Base-by-base conservation (phyloP, 75 land plant species). In the Sequoiadendron giganteum region DNA sequence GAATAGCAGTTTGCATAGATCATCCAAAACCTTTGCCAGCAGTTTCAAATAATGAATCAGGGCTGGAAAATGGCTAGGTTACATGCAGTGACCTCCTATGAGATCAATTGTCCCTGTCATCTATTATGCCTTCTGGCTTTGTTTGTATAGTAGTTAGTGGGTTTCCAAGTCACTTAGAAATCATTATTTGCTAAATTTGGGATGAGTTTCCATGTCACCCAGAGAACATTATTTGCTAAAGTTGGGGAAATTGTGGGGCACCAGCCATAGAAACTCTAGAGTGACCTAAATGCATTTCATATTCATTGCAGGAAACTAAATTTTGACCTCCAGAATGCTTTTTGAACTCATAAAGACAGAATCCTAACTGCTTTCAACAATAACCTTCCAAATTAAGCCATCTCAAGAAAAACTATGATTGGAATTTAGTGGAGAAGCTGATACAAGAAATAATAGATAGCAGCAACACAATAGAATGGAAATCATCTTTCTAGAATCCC, bases 401-500 rank as follows among this genome's bases (percentile, higher is more conserved):
- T 10, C 32, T 32, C 2, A 3, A 75, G 4, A 75, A 75, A 68
- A 75, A 75, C 16, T 34, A 75, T 30, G 34, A 75, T 2, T 75
- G 14, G 11, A 30, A 14, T 75, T 75, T 34, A 25, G 30, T 25
- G 38, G 77, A 11, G 77, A 45, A 82, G 84, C 21, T 38, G 43
- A 40, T 85, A 85, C 56, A 85, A 55, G 28, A 54, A 85, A 48
- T 40, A 54, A 56, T n/a, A 56, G 65, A 49, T 85, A 54, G 49
- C 65, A 54, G 49, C 65, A 85, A 55, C 34, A 47, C 14, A 5
- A 32, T 28, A 82, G 9, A 82, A 82, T 47, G 7, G 32, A n/a
- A 45, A 82, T 92, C 90, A 94, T 91, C 92, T 90, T 88, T 97
- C 99, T 55, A 98, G 93, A 52, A 98, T 89, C 49, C 99, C 99